These are phyloP conservation scores for Annulohypoxylon moriforme DNA, from an alignment of 495 filamentous ascomycete species.

Conservation along the genomic window DNA sequence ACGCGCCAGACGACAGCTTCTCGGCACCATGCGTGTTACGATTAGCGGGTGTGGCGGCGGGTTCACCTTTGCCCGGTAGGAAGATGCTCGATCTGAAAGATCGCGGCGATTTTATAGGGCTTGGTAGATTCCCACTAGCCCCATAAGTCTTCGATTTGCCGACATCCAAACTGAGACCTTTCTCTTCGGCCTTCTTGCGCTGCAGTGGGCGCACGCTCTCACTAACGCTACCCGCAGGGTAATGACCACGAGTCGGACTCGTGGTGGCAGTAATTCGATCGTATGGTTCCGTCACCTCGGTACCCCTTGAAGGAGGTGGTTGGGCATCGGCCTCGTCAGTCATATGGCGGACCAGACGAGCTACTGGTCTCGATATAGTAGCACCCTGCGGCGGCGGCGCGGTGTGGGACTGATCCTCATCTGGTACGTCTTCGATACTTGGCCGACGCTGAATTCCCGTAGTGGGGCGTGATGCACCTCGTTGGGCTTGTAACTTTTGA, in stretches of 20 bases:
- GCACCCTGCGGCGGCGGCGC: constrained; percentile 53
- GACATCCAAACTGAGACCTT: constrained; percentile 68
- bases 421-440: constrained; percentile 53
- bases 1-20: constrained; percentile 78
- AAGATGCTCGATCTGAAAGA: constrained; percentile 79
- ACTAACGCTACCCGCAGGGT: constrained; percentile 73
- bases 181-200: constrained; percentile 61
- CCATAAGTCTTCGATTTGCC: constrained; percentile 61
- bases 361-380: constrained; percentile 61
- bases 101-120: constrained; percentile 73
- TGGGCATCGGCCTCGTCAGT: constrained; percentile 65
- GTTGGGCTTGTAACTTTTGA: constrained; percentile 90
- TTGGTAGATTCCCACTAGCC: constrained; percentile 57
- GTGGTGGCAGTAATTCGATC: constrained; percentile 79
- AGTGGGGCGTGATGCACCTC: constrained; percentile 64
- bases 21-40: constrained; percentile 72
- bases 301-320: constrained; percentile 77
- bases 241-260: constrained; percentile 72
- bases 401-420: constrained; percentile 48
- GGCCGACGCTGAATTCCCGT: constrained; percentile 53
- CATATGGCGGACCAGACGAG: constrained; percentile 45
- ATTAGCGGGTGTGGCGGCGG: constrained; percentile 60
- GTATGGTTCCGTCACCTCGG: constrained; percentile 75
- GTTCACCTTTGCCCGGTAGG: constrained; percentile 61
- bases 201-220: constrained; percentile 82